Percentiles rank a stretch among this genome's conserved stretches.
These are phyloP conservation scores for Chlamydomonas eustigma DNA, from an alignment of 139 green algal genomes.

Conservation along the genomic window DNA sequence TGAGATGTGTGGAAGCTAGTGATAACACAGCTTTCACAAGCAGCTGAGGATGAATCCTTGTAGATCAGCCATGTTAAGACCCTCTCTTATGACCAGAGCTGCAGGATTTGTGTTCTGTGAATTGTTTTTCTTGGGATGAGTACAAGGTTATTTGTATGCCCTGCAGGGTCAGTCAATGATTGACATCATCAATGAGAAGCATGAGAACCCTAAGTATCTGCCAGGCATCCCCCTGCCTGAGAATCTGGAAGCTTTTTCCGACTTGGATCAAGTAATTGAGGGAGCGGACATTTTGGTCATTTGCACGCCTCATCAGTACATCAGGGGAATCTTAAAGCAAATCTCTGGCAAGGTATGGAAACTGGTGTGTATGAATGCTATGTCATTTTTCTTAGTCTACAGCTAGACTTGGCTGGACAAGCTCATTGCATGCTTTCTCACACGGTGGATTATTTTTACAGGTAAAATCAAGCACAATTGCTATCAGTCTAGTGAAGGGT, in stretches of 20 bases:
- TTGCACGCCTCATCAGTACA: conserved; percentile 61
- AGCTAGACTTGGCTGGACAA: too few relatives aligned
- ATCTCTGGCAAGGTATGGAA: conserved; percentile 27
- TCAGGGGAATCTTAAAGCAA: conserved; percentile 50
- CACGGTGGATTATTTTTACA: background rate
- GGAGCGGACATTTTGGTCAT: conserved; percentile 54
- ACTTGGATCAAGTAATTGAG: conserved; percentile 36
- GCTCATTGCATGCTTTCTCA: background rate
- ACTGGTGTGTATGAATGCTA: background rate
- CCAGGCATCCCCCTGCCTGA: conserved; percentile 41
- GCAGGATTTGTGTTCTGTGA: too few relatives aligned
- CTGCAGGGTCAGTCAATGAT: conserved; percentile 51
- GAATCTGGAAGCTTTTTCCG: conserved; percentile 48
- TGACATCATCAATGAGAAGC: conserved; percentile 60
- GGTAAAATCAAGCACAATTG: conserved; percentile 40
- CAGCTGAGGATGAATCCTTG: too few relatives aligned
- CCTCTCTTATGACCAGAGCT: too few relatives aligned
- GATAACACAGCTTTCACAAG: background rate
- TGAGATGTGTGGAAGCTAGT: background rate
- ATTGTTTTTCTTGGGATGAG: too few relatives aligned
- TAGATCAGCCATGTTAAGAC: too few relatives aligned
- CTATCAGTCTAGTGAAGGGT: conserved; percentile 60
- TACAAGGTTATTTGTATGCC: background rate
- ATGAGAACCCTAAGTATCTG: conserved; percentile 64
- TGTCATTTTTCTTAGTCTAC: too few relatives aligned